A percentile compares a stretch with the other conserved stretches of the same genome.
Conservation (phyloP, 2,329 filamentous ascomycete genomes). For the Raffaelea ambrosiae region DNA sequence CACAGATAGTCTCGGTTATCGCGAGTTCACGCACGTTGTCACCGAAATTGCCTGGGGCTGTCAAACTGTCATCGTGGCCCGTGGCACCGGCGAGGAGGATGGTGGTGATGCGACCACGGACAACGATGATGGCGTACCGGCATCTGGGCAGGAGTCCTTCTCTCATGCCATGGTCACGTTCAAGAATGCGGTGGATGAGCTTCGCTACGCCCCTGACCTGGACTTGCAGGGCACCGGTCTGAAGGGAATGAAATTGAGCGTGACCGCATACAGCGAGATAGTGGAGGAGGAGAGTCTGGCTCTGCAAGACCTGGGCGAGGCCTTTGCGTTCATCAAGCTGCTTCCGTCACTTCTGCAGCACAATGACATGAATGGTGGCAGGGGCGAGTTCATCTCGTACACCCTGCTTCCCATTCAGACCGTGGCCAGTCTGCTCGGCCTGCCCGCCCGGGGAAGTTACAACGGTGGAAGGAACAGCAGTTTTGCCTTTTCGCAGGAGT, state of each 20-base stretch:
- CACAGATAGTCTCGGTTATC: background rate
- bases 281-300: background rate
- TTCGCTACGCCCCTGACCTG: background rate
- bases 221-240: background rate
- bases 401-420: conserved; percentile 1
- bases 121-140: background rate
- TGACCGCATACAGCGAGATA: conserved; percentile 4
- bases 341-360: conserved; percentile 1
- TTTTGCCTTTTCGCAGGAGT: background rate
- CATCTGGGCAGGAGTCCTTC: background rate
- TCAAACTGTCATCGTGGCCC: background rate
- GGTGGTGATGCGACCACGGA: background rate
- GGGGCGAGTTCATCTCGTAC: conserved; percentile 3
- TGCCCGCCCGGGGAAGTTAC: background rate
- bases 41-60: conserved; percentile 3
- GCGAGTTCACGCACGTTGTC: conserved; percentile 4
- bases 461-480: background rate
- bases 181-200: conserved; percentile 1
- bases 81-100: background rate
- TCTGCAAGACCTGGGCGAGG: conserved; percentile 1
- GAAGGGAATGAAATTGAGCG: background rate
- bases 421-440: background rate
- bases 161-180: background rate
- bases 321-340: conserved; percentile 1
- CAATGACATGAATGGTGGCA: background rate